Conservation (phyloP, 2,329 filamentous ascomycete species). For the Calonectria ilicicola region DNA sequence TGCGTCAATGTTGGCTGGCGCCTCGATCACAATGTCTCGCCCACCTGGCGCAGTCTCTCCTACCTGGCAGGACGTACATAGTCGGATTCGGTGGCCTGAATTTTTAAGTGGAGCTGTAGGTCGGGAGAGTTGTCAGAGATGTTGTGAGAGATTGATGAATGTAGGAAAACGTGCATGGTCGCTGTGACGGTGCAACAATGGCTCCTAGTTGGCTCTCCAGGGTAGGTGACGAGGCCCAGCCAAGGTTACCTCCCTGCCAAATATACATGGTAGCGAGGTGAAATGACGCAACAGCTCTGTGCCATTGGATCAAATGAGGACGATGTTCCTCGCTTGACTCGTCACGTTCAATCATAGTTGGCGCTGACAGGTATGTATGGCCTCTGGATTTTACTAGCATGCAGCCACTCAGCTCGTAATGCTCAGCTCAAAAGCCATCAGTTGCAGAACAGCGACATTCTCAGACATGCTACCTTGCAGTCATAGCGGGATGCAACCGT, state of each 20-base stretch:
- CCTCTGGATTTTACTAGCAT: neutral
- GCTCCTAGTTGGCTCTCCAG: neutral
- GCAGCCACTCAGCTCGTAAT: neutral
- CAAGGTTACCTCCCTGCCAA: neutral
- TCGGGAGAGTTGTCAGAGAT: conserved; percentile 6
- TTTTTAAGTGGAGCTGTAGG: neutral
- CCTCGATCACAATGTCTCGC: neutral
- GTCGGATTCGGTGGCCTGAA: neutral
- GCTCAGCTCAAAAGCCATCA: neutral
- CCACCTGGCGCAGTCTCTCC: neutral
- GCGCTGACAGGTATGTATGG: neutral
- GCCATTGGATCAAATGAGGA: neutral
- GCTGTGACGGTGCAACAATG: neutral
- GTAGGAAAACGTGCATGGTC: neutral
- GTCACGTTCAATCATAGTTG: neutral
- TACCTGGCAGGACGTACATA: neutral
- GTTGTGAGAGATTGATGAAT: conserved; percentile 10
- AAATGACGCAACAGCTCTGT: neutral
- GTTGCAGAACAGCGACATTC: neutral
- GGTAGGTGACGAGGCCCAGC: neutral
- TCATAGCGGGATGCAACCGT: conserved; percentile 8
- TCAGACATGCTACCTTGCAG: neutral
- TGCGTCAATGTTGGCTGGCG: conserved; percentile 2
- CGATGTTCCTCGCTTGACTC: neutral
- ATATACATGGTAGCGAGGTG: neutral